Evolutionary conservation across 208 protist genomes (phyloP).

Genomic region (Wallacemonas collosoma): DNA sequence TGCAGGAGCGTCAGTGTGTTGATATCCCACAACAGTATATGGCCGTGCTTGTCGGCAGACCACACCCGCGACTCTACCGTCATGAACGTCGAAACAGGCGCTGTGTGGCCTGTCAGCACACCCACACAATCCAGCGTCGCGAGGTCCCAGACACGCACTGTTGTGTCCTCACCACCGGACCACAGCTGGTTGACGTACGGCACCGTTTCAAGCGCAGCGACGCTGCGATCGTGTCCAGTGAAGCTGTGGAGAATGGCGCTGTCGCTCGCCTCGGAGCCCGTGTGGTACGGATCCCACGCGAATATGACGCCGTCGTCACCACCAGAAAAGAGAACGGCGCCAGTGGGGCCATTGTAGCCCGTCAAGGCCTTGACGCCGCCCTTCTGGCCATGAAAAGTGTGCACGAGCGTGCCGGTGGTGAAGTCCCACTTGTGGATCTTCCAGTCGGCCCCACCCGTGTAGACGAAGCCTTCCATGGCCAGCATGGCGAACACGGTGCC

Average conservation of each 20-base stretch:
- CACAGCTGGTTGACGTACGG: slow-evolving; percentile 70
- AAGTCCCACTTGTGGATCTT: slow-evolving; percentile 73
- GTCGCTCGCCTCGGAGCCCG: slow-evolving; percentile 9
- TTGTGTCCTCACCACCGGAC: slow-evolving; percentile 81
- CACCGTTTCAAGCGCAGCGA: slow-evolving; percentile 53
- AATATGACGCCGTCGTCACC: slow-evolving; percentile 74
- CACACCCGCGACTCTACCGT: slow-evolving; percentile 74
- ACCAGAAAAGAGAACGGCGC: slow-evolving; percentile 78
- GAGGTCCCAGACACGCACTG: slow-evolving; percentile 82
- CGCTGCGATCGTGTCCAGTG: slow-evolving; percentile 44
- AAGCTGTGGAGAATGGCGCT: slow-evolving; percentile 57
- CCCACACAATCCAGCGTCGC: slow-evolving; percentile 52
- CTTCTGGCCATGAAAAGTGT: slow-evolving; percentile 63
- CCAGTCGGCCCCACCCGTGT: slow-evolving; percentile 77
- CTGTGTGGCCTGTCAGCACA: slow-evolving; percentile 58
- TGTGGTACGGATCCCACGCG: slow-evolving; percentile 79
- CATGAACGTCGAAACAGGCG: slow-evolving; percentile 61
- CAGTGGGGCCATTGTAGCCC: slow-evolving; percentile 56
- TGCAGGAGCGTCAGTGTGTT: slow-evolving; percentile 65
- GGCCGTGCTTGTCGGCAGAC: slow-evolving; percentile 84
- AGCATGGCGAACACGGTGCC: slow-evolving; percentile 33
- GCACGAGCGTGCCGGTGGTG: slow-evolving; percentile 31
- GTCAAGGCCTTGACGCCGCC: slow-evolving; percentile 63
- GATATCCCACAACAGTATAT: slow-evolving; percentile 82
- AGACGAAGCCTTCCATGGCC: slow-evolving; percentile 63